phyloP scores from a whole-genome alignment of 495 filamentous ascomycete genomes.

The Cercophora samala region DNA sequence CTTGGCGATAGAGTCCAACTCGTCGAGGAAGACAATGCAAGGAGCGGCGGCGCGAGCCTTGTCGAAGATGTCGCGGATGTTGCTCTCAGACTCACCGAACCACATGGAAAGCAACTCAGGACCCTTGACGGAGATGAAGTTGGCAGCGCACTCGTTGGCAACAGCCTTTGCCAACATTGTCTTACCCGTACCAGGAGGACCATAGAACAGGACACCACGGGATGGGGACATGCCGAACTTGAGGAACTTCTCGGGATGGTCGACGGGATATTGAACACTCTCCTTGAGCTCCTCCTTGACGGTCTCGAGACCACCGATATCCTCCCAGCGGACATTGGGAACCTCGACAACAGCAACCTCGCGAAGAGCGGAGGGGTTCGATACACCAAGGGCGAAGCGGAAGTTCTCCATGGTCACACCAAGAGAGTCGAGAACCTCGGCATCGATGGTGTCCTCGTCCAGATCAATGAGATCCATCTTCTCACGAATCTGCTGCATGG shows the following conservation, averaged over 20 bases:
- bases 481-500: constrained; percentile 99
- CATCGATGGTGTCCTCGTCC: constrained; percentile 98
- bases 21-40: constrained; percentile 98
- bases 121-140: constrained; percentile 99
- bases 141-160: constrained; percentile 97
- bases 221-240: constrained; percentile 98
- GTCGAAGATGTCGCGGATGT: constrained; percentile 99
- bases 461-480: constrained; percentile 99
- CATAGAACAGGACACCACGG: constrained; percentile 97
- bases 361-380: constrained; percentile 96
- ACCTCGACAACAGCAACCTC: constrained; percentile 99
- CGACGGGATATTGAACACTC: constrained; percentile 97
- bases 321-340: constrained; percentile 98
- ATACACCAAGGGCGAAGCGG: constrained; percentile 94
- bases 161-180: constrained; percentile 98
- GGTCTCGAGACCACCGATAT: constrained; percentile 95
- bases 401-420: constrained; percentile 99
- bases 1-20: constrained; percentile 98
- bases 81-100: constrained; percentile 99
- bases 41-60: constrained; percentile 97
- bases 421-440: constrained; percentile 94
- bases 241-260: constrained; percentile 99
- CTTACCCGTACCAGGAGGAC: constrained; percentile 99
- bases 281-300: constrained; percentile 99
- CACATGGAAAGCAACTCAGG: constrained; percentile 98